A percentile compares a stretch with the other conserved stretches of the same genome.
phyloP scores from a whole-genome alignment of 2,329 filamentous ascomycete genomes.

The Ciborinia camelliae region DNA sequence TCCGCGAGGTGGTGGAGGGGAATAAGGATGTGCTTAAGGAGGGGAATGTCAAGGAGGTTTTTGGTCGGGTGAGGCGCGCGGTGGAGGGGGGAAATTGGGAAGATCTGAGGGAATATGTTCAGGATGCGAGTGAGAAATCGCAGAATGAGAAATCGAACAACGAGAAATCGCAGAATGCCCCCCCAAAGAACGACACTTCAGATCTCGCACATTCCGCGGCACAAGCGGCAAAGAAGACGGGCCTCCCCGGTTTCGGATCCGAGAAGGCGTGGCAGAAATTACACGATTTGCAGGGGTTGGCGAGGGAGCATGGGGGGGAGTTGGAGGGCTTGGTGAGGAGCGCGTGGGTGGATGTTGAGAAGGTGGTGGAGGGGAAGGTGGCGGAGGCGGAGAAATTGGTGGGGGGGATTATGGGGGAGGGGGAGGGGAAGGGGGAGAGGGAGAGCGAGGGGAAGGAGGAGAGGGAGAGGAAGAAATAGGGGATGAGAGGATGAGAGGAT shows the following conservation, averaged over 20 bases:
- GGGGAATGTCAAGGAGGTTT: slow-evolving; percentile 62
- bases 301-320: slow-evolving; percentile 65
- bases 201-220: too few species aligned
- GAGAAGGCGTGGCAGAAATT: slow-evolving; percentile 64
- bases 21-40: slow-evolving; percentile 66
- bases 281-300: slow-evolving; percentile 60
- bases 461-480: slow-evolving; percentile 28
- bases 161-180: too few species aligned
- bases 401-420: too few species aligned
- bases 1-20: slow-evolving; percentile 69
- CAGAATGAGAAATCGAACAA: too few species aligned
- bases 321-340: slow-evolving; percentile 67
- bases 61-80: slow-evolving; percentile 58
- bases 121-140: slow-evolving; percentile 55
- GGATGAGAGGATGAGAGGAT: too few species aligned
- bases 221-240: slow-evolving; percentile 59
- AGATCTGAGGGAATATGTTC: slow-evolving; percentile 59
- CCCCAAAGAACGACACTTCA: too few species aligned
- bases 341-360: slow-evolving; percentile 62
- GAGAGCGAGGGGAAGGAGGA: slow-evolving; percentile 46
- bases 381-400: slow-evolving; percentile 56
- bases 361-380: slow-evolving; percentile 59
- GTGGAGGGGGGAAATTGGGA: slow-evolving; percentile 58
- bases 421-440: slow-evolving; percentile 46
- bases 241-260: slow-evolving; percentile 58